Evolutionary conservation across 2,329 filamentous ascomycete genomes (phyloP), one percentile per base, ranked within the genome.

Genomic region (Ceratocystis alfenasii): DNA sequence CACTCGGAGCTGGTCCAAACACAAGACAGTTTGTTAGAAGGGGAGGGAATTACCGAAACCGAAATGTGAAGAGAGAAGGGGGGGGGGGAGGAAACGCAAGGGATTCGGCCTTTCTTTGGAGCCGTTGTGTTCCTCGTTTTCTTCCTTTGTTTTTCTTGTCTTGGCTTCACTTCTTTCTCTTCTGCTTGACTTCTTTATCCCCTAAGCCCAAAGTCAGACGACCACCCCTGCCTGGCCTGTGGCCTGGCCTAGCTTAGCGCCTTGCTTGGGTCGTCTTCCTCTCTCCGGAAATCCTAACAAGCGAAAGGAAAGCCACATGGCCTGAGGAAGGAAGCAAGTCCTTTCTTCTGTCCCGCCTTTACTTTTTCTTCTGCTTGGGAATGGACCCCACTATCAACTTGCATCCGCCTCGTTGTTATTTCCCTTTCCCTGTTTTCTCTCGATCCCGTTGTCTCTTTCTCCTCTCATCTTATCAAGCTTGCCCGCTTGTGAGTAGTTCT

Each of bases 301-400:
- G 55, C 55, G 55, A 59, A 20, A 59, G 28, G 55, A 59, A 59
- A 59, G 55, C 55, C 55, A 59, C 55, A 59, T 59, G 55, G 55
- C 55, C 28, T 36, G 30, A 59, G 28, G 55, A 33, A 25, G 22
- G 22, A 30, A 25, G 15, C 28, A 59, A n/a, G 55, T n/a, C 30
- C 8, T 17, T 22, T 55, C 45, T 48, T 48, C 46, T 10, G n/a
- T 30, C 25, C 55, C 55, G 33, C 55, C 30, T 36, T 59, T 36
- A 25, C 55, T n/a, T 8, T 59, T 59, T 59, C 5, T 1, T 59
- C 48, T 53, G 15, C 48, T 15, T 53, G 48, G 48, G 48, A 53
- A 15, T 41, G 10, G 3, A 41, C 48, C 25, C 48, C 48, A 62
- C 22, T 62, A 46, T 28, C 36, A 41, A 41, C 36, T 41, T 10